phyloP scores from a whole-genome alignment of 2,329 filamentous ascomycete genomes.

The Berkeleyomyces basicola region DNA sequence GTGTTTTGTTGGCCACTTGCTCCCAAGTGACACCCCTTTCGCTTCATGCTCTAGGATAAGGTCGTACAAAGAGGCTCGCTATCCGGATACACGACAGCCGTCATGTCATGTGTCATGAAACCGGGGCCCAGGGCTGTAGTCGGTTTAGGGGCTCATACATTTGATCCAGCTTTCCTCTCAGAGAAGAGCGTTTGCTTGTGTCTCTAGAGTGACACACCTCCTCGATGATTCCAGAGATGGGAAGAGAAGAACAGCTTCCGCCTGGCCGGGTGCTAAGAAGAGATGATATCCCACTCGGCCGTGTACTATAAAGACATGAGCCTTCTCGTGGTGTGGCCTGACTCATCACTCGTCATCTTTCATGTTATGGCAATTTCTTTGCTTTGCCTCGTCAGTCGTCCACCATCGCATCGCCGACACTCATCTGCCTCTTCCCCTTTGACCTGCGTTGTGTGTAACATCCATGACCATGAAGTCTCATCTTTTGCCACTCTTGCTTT shows the following conservation, averaged over 20 bases:
- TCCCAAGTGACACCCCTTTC: background rate
- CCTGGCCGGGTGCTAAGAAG: background rate
- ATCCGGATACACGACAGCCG: background rate
- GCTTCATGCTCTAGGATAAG: background rate
- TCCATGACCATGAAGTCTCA: background rate
- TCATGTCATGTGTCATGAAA: background rate
- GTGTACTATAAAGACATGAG: background rate
- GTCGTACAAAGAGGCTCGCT: background rate
- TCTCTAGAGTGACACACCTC: background rate
- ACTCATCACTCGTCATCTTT: background rate
- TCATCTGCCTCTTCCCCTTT: background rate
- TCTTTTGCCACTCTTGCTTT: background rate
- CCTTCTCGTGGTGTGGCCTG: no score
- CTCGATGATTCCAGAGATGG: background rate
- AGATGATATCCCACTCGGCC: background rate
- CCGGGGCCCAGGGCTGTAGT: background rate
- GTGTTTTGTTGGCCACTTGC: background rate
- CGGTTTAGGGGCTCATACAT: no score
- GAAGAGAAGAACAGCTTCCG: background rate
- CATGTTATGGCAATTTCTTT: background rate
- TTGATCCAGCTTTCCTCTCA: background rate
- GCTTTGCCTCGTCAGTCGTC: background rate
- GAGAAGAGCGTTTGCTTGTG: background rate
- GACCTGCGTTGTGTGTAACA: background rate
- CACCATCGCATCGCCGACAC: background rate